Evolutionary conservation across 1,284 basidiomycete genomes (phyloP).

Genomic region (Ustilago shanxiensis): DNA sequence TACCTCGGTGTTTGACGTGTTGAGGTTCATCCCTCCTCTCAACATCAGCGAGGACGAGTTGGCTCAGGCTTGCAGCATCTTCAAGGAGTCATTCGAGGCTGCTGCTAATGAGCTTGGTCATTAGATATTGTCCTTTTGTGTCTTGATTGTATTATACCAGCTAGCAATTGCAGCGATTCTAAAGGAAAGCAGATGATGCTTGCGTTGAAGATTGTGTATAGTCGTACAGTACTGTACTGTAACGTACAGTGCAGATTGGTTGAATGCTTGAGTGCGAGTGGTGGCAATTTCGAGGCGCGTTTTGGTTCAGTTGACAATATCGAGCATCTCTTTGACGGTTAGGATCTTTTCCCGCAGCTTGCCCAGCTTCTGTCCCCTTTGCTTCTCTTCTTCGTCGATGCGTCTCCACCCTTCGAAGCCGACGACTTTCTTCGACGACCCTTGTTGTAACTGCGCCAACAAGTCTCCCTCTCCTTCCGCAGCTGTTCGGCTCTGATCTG

Average conservation of each 20-base stretch:
- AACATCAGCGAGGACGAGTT: constrained; percentile 63
- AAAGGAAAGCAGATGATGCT: neutral
- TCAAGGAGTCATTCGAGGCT: constrained; percentile 54
- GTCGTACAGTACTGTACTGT: no score
- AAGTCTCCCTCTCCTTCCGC: constrained; percentile 20
- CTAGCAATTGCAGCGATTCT: neutral
- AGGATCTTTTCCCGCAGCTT: constrained; percentile 83
- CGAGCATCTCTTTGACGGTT: constrained; percentile 50
- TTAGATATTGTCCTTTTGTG: constrained; percentile 1
- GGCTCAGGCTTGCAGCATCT: constrained; percentile 55
- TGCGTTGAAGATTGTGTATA: neutral
- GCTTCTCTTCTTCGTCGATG: constrained; percentile 78
- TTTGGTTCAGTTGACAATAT: constrained; percentile 17
- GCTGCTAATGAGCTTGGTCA: constrained; percentile 38
- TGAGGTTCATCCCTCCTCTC: constrained; percentile 66
- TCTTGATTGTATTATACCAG: constrained; percentile 16
- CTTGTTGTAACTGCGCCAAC: constrained; percentile 10
- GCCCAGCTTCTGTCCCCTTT: constrained; percentile 75
- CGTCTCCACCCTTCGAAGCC: constrained; percentile 79
- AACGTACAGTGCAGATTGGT: neutral
- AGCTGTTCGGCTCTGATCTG: neutral
- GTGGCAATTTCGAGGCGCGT: neutral
- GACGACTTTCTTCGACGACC: constrained; percentile 71
- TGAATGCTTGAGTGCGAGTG: neutral
- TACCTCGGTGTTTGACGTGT: constrained; percentile 64